Conservation (phyloP, 345 rosid species). For the Hibiscus tridactylites region DNA sequence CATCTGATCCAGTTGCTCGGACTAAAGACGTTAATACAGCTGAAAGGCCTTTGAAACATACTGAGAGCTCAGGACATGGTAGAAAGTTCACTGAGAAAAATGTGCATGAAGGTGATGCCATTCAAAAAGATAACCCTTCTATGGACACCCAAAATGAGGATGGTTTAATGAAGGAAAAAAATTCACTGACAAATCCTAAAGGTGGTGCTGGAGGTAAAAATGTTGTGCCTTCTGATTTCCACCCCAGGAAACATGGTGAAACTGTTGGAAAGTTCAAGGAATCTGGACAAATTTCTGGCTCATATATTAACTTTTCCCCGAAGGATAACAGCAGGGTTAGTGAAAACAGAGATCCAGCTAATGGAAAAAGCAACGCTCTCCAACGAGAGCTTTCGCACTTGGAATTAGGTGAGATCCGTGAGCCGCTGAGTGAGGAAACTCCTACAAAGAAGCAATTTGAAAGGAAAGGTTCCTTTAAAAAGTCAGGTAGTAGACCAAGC, state of each 20-base stretch:
- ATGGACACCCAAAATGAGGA: slow-evolving; percentile 50
- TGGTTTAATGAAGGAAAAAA: slow-evolving; percentile 34
- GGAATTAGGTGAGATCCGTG: slow-evolving; percentile 94
- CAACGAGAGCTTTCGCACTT: slow-evolving; percentile 73
- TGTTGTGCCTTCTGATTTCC: slow-evolving; percentile 37
- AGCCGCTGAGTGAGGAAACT: slow-evolving; percentile 48
- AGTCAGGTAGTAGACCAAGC: slow-evolving; percentile 43
- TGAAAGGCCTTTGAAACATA: slow-evolving; percentile 13
- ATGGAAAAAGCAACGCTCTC: slow-evolving; percentile 47
- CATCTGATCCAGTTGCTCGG: slow-evolving; percentile 31
- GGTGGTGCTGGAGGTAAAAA: slow-evolving; percentile 39
- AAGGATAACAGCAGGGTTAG: slow-evolving; percentile 24
- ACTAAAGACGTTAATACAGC: slow-evolving; percentile 34
- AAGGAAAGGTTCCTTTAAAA: slow-evolving; percentile 53
- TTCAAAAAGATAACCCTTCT: slow-evolving; percentile 37
- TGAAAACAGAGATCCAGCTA: slow-evolving; percentile 26
- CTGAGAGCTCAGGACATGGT: not conserved
- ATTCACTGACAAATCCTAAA: slow-evolving; percentile 39
- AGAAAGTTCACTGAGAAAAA: slow-evolving; percentile 32
- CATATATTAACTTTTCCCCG: slow-evolving; percentile 37
- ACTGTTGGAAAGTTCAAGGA: slow-evolving; percentile 46
- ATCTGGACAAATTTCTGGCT: slow-evolving; percentile 34
- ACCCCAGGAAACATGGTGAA: slow-evolving; percentile 41
- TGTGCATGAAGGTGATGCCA: not conserved
- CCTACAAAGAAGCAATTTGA: slow-evolving; percentile 45